Conservation (phyloP, 139 green algal genomes). For the Chlamydomonas schloesseri region DNA sequence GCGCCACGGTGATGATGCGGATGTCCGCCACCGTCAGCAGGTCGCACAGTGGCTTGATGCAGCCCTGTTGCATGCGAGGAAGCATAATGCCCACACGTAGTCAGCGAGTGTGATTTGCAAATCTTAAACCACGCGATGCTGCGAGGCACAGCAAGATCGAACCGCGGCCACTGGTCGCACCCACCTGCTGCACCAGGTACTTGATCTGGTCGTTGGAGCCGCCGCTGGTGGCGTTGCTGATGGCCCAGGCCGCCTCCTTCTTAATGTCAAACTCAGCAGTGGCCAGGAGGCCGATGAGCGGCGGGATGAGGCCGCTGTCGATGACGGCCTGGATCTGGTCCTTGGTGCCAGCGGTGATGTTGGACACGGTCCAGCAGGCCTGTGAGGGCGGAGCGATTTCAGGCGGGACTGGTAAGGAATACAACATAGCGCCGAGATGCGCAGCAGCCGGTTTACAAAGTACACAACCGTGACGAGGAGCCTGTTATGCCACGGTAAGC, state of each 20-base stretch:
- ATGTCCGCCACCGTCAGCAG: conserved; percentile 91
- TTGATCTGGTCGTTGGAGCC: conserved; percentile 88
- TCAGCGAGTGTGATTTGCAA: no score
- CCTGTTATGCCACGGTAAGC: no score
- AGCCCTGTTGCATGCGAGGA: no score
- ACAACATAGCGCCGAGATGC: no score
- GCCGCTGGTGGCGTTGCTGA: conserved; percentile 98
- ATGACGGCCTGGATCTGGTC: conserved; percentile 98
- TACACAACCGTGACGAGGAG: no score
- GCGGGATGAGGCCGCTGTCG: conserved; percentile 90
- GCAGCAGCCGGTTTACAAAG: no score
- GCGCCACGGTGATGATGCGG: conserved; percentile 97
- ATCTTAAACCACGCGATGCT: no score
- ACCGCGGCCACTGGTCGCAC: no score
- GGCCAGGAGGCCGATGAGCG: conserved; percentile 90
- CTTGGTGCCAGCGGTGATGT: conserved; percentile 99
- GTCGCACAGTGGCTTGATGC: conserved; percentile 97
- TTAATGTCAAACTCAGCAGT: conserved; percentile 99
- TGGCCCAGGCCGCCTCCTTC: conserved; percentile 99
- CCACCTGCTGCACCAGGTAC: conserved; percentile 82
- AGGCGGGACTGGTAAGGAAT: neutral
- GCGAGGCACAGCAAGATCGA: no score
- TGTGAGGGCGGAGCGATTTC: neutral
- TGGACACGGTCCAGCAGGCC: conserved; percentile 99
- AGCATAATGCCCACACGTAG: no score